These are phyloP conservation scores for Chytriomyces hyalinus DNA, from an alignment of 192 early-diverging fungal genomes.

Conservation along the genomic window DNA sequence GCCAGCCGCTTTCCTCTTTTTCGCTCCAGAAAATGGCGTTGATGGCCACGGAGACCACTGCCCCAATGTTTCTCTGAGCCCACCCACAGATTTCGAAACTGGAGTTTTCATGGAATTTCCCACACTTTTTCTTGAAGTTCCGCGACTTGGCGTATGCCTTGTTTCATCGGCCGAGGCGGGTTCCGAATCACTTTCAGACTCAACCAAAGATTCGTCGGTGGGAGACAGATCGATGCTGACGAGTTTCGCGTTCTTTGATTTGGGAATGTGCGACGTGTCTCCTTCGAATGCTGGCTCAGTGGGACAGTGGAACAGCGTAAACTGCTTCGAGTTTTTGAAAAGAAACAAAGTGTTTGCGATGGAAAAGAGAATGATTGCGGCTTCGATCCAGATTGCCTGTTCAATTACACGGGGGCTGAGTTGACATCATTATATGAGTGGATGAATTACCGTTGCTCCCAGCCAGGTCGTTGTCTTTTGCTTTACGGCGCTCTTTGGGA, in stretches of 20 bases:
- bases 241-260: slow-evolving; percentile 9
- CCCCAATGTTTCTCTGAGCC: slow-evolving; percentile 13
- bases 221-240: slow-evolving; percentile 11
- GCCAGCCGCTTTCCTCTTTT: neutral
- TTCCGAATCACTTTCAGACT: slow-evolving; percentile 2
- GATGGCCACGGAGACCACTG: slow-evolving; percentile 26
- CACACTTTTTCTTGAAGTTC: neutral
- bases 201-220: slow-evolving; percentile 13
- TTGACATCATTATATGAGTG: neutral
- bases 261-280: neutral
- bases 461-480: neutral
- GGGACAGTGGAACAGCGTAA: slow-evolving; percentile 21
- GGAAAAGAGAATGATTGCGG: slow-evolving; percentile 5
- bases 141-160: slow-evolving; percentile 8
- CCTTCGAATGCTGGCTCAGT: slow-evolving; percentile 13
- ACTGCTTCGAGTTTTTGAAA: neutral
- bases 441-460: neutral
- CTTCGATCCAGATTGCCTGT: neutral
- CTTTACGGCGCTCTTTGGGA: neutral
- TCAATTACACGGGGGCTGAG: neutral
- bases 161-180: neutral
- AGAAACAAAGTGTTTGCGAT: slow-evolving; percentile 17
- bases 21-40: neutral
- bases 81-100: neutral
- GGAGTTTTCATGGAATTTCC: slow-evolving; percentile 2